Base-by-base conservation (phyloP, 2,329 filamentous ascomycete genomes). In the Alternaria sp. region DNA sequence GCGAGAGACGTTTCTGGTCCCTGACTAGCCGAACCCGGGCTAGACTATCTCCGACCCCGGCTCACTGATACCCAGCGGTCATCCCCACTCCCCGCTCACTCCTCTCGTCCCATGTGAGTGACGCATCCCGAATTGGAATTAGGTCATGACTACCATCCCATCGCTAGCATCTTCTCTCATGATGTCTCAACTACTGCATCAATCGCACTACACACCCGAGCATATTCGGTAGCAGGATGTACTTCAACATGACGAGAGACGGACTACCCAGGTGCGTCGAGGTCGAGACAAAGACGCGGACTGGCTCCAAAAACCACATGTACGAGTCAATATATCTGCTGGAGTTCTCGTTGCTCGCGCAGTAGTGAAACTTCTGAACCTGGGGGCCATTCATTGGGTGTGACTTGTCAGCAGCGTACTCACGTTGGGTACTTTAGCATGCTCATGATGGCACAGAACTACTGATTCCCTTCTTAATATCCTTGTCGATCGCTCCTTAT, bases 121-220 rank as follows among this genome's bases (percentile, higher is more conserved):
- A 4, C 45, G 13, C 5, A 47, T 26, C 5, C n/a, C 13, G 32
- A 2, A 36, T 1, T 1, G 13, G 1, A 15, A 9, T 8, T 0
- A n/a, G 7, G 1, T 1, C 15, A 36, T 36, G 2, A 15, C 32
- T 36, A 9, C 7, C 8, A 1, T 8, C 12, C 13, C 12, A 9
- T 0, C 7, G 4, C 32, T 36, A 5, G 15, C 32, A 9, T 4
- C 13, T n/a, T 5, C 1, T 9, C 36, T 17, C 4, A 17, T 0
- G 15, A 1, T 11, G 9, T 5, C 0, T 6, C n/a, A 6, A 40
- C 0, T 0, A 9, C 36, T 0, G 5, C n/a, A 6, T 17, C 36
- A 2, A 17, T 11, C 8, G 15, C 2, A 40, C 15, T 3, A 5
- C 17, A 40, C 2, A 0, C 40, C 17, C 11, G 4, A 13, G 13